Evolutionary conservation across 225 moss, liverwort and hornwort genomes (phyloP).

Genomic region (Pleurozium schreberi): DNA sequence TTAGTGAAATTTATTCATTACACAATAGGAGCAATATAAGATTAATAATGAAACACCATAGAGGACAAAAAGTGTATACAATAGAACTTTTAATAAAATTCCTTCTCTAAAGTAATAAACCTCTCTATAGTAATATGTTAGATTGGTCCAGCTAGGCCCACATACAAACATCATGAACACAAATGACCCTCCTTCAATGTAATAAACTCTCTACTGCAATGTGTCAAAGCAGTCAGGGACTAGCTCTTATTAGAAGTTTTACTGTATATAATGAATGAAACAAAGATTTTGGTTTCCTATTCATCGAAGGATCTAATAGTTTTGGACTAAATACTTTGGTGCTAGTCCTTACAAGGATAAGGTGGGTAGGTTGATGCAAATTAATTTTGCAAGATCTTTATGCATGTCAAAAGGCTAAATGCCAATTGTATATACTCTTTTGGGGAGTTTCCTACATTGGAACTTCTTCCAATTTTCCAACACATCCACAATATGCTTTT

Average conservation of each 20-base stretch:
- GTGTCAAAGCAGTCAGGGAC: no score
- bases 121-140: no score
- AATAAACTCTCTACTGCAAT: no score
- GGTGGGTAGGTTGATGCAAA: fast-evolving
- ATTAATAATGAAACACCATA: not conserved
- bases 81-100: no score
- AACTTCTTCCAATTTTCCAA: not conserved
- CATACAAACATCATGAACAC: no score
- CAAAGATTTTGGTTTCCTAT: fast-evolving
- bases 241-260: no score
- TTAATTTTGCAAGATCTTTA: fast-evolving
- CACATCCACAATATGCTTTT: fast-evolving
- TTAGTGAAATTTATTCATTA: not conserved
- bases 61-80: no score
- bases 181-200: no score
- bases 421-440: no score
- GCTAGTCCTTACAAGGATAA: fast-evolving
- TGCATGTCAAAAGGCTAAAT: not conserved
- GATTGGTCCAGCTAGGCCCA: no score
- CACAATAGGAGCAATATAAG: not conserved
- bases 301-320: not conserved
- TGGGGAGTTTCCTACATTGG: fast-evolving
- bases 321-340: fast-evolving
- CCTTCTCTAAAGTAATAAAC: no score
- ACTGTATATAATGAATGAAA: not conserved